Conservation (phyloP, 371 early-diverging fungal genomes). For the Coemansia linderi region DNA sequence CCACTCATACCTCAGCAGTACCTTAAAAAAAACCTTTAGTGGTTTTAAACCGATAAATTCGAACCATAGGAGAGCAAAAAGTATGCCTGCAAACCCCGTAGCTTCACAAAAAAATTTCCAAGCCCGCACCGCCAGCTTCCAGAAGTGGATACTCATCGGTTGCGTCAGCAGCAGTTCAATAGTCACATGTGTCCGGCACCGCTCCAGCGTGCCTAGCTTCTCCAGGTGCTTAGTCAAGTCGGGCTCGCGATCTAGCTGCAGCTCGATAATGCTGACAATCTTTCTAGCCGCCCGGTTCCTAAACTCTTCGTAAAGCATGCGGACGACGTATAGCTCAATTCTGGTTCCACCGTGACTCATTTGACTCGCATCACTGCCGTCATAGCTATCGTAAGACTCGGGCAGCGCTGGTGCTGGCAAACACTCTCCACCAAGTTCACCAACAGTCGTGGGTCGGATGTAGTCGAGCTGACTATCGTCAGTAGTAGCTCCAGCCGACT, state of each 20-base stretch:
- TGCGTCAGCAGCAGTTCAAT: conserved; percentile 86
- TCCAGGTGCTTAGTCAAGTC: conserved; percentile 68
- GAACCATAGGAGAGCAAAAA: no score
- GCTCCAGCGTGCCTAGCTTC: conserved; percentile 79
- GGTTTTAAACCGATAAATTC: no score
- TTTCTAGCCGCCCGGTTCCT: conserved; percentile 41
- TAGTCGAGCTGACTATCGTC: neutral
- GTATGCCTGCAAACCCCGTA: no score
- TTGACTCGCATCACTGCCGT: neutral
- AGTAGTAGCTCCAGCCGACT: neutral
- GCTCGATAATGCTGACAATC: conserved; percentile 47
- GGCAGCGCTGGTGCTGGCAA: conserved; percentile 9
- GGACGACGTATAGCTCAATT: conserved; percentile 52
- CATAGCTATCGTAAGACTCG: conserved; percentile 8
- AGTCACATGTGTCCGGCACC: conserved; percentile 81
- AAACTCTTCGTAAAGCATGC: conserved; percentile 54
- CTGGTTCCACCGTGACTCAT: conserved; percentile 10
- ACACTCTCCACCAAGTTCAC: neutral
- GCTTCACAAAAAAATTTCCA: no score
- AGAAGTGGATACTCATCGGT: conserved; percentile 54
- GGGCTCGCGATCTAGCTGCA: conserved; percentile 61
- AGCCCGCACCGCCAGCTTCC: conserved; percentile 18
- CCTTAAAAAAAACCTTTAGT: no score
- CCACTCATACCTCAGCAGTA: no score
- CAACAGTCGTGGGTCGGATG: neutral